Conservation (phyloP, 2,329 filamentous ascomycete genomes). For the Phaeophleospora eucalypticola region DNA sequence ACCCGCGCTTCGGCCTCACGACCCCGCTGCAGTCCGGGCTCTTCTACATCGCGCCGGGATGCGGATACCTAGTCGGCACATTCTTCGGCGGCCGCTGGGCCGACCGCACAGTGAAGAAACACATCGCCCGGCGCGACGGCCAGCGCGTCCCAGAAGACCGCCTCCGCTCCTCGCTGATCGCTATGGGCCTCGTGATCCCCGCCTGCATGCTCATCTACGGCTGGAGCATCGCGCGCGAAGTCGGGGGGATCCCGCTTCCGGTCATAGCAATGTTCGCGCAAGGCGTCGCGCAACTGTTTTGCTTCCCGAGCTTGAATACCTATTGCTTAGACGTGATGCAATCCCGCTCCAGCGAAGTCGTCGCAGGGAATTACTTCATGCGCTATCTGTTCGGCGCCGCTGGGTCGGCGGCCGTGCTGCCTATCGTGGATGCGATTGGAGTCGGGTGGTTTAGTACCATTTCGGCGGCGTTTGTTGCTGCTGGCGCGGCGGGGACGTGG, state of each 20-base stretch:
- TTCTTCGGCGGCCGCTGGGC: constrained; percentile 70
- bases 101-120: constrained; percentile 62
- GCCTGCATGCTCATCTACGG: constrained; percentile 65
- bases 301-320: constrained; percentile 43
- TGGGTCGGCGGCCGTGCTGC: constrained; percentile 67
- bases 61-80: constrained; percentile 65
- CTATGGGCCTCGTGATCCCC: constrained; percentile 56
- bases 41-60: constrained; percentile 70
- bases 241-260: constrained; percentile 57
- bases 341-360: constrained; percentile 62
- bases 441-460: constrained; percentile 80
- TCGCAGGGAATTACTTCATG: constrained; percentile 72
- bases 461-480: constrained; percentile 54
- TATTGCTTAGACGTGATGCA: constrained; percentile 84
- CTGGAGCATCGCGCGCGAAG: constrained; percentile 55
- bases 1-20: constrained; percentile 66
- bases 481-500: constrained; percentile 42
- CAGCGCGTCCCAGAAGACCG: constrained; percentile 65
- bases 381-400: constrained; percentile 71
- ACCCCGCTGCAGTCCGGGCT: constrained; percentile 64
- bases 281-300: constrained; percentile 69
- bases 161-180: constrained; percentile 55
- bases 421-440: constrained; percentile 68
- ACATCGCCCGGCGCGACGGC: constrained; percentile 56
- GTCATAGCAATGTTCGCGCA: constrained; percentile 72